Evolutionary conservation across 1,284 basidiomycete genomes (phyloP), one percentile per base, ranked within the genome.

Genomic region (Cystobasidiaceae sp.): DNA sequence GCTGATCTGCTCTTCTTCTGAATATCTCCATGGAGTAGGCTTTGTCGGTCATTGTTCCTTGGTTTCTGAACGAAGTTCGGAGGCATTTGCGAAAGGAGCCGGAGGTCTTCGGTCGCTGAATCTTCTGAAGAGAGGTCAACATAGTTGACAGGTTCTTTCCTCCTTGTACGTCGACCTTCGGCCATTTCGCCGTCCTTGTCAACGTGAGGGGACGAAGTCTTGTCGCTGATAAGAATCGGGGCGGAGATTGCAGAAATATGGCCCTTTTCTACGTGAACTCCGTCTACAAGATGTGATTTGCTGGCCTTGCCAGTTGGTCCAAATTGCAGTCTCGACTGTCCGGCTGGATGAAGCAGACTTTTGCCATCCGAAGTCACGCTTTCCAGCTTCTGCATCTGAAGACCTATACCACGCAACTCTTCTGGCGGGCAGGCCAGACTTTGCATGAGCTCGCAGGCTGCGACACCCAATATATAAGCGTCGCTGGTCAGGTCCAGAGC

Each of bases 321-420:
- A 3, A 64, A 64, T 34, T 51, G 54, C 66, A 72, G 3, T 59
- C 68, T 15, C 66, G 55, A 51, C 11, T 71, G 44, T 41, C 49
- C 56, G 67, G 30, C 54, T 66, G 13, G 67, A 64, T 27, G 45
- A 59, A 51, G n/a, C 1, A 17, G 19, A 67, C 70, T 21, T 30
- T 41, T 9, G 37, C 49, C n/a, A 19, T 13, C 21, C 59, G 65
- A 34, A 59, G 58, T 1, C 45, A 23, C 81, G 75, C 74, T 74
- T 74, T 93, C 90, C 0, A 96, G 81, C 75, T 93, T 96, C 72
- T 88, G 86, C n/a, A 97, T 84, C 73, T 92, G 90, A 25, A 98
- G 88, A 0, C 90, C 91, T 57, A 98, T 84, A 0, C 94, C 94
- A n/a, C 96, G 83, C 17, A 98, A 79, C 71, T 98, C 94, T 67